Evolutionary conservation across 768 basidiomycete genomes (phyloP).

Genomic region (Tephrocybe sp.): DNA sequence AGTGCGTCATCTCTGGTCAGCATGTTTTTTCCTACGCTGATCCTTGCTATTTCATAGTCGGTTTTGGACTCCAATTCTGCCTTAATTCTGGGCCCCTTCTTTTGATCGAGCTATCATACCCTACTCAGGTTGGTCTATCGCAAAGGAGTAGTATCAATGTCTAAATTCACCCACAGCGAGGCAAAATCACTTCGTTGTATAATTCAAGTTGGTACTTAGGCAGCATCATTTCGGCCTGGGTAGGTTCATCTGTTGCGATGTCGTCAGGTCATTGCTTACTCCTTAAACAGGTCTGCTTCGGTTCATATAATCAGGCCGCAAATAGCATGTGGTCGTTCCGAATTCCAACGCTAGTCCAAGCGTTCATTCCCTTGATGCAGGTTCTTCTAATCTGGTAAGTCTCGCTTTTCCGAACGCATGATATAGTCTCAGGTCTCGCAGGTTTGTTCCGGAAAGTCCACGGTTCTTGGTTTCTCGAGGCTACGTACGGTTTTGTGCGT

Average conservation of each 20-base stretch:
- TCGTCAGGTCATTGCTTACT: neutral
- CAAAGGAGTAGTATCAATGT: neutral
- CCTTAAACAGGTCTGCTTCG: constrained; percentile 38
- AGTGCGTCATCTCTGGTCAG: constrained; percentile 32
- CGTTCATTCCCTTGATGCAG: constrained; percentile 55
- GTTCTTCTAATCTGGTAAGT: constrained; percentile 51
- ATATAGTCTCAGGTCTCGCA: constrained; percentile 17
- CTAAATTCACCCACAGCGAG: constrained; percentile 32
- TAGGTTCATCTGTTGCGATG: constrained; percentile 15
- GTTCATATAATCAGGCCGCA: constrained; percentile 35
- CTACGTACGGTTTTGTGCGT: constrained; percentile 36
- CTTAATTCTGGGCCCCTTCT: constrained; percentile 63
- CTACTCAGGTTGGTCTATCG: constrained; percentile 53
- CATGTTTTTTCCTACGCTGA: neutral
- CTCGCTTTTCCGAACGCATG: neutral
- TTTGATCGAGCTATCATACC: constrained; percentile 68
- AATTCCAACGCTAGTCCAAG: constrained; percentile 64
- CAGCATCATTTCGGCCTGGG: constrained; percentile 59
- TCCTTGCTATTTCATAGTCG: constrained; percentile 41
- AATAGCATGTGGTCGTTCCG: constrained; percentile 62
- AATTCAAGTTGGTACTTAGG: constrained; percentile 79
- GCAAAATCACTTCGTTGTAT: constrained; percentile 62
- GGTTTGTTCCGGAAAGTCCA: constrained; percentile 70
- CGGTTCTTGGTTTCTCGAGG: constrained; percentile 67
- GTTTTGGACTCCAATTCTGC: constrained; percentile 62